Percentiles rank a stretch among this genome's conserved stretches.
Conservation (phyloP, 2,329 filamentous ascomycete species). For the Didymella pomorum region DNA sequence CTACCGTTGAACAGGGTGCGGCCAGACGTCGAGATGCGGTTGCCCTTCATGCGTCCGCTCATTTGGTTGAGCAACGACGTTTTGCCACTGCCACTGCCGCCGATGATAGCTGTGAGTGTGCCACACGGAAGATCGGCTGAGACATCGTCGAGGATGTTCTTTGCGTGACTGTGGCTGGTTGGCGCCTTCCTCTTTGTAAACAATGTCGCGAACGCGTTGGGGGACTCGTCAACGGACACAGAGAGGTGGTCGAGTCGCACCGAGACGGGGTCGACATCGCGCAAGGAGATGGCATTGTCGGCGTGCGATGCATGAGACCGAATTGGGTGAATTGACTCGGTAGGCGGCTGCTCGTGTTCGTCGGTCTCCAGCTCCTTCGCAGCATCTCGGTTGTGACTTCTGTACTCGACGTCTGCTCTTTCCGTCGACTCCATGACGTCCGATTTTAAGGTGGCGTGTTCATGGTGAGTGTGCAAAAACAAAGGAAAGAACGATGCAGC, state of each 20-base stretch:
- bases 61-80: slow-evolving; percentile 68
- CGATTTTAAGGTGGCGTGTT: slow-evolving; percentile 10
- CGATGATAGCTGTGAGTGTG: slow-evolving; percentile 77
- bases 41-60: slow-evolving; percentile 71
- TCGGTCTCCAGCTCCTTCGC: slow-evolving; percentile 13
- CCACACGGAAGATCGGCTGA: slow-evolving; percentile 70
- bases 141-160: slow-evolving; percentile 68
- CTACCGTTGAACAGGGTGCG: slow-evolving; percentile 68
- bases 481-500: slow-evolving; percentile 11
- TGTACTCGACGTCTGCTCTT: slow-evolving; percentile 17
- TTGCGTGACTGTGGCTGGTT: slow-evolving; percentile 43
- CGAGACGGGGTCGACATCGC: slow-evolving; percentile 64
- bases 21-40: slow-evolving; percentile 62
- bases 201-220: slow-evolving; percentile 43
- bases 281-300: slow-evolving; percentile 48
- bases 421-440: slow-evolving; percentile 27
- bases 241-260: slow-evolving; percentile 63
- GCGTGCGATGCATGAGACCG: slow-evolving; percentile 33
- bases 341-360: slow-evolving; percentile 20
- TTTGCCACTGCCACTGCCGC: slow-evolving; percentile 76
- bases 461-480: slow-evolving; percentile 22
- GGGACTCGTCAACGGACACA: slow-evolving; percentile 67
- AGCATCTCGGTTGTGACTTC: slow-evolving; percentile 6
- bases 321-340: slow-evolving; percentile 22
- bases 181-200: slow-evolving; percentile 40